These are phyloP conservation scores for Wickerhamiella spandovensis DNA, from an alignment of 805 yeast genomes.

Conservation along the genomic window DNA sequence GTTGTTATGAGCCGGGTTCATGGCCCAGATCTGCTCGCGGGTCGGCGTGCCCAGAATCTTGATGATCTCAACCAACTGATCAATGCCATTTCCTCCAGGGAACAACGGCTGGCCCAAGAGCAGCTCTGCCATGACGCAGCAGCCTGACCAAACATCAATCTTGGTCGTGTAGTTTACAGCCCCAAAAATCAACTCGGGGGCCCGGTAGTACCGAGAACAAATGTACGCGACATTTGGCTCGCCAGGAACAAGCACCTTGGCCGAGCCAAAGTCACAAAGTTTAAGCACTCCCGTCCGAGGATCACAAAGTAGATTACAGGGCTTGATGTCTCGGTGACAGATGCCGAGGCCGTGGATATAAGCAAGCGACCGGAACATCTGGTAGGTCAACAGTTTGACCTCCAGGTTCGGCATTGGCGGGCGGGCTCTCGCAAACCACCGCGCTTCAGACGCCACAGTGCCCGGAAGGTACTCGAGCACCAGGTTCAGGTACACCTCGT, in stretches of 20 bases:
- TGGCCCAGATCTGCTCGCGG: slow-evolving; percentile 76
- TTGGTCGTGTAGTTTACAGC: slow-evolving; percentile 93
- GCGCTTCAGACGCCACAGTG: slow-evolving; percentile 80
- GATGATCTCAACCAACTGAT: slow-evolving; percentile 91
- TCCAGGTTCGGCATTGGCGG: slow-evolving; percentile 79
- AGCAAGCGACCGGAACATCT: slow-evolving; percentile 60
- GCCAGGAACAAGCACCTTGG: slow-evolving; percentile 73
- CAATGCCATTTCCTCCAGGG: slow-evolving; percentile 97
- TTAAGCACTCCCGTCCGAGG: slow-evolving; percentile 75
- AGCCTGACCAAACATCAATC: slow-evolving; percentile 95
- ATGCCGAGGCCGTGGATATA: slow-evolving; percentile 57
- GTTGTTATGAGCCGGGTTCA: slow-evolving; percentile 88
- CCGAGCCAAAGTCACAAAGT: slow-evolving; percentile 93
- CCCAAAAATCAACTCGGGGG: slow-evolving; percentile 95
- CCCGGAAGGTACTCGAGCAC: slow-evolving; percentile 93
- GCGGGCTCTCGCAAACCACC: slow-evolving; percentile 45
- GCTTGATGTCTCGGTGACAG: slow-evolving; percentile 90
- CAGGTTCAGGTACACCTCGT: slow-evolving; percentile 74
- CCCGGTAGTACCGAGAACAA: slow-evolving; percentile 92
- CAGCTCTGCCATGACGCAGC: slow-evolving; percentile 96
- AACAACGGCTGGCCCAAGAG: slow-evolving; percentile 91
- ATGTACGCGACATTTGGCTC: slow-evolving; percentile 95
- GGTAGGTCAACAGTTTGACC: slow-evolving; percentile 78
- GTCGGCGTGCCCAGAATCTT: slow-evolving; percentile 93
- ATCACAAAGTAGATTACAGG: slow-evolving; percentile 77